phyloP scores from a whole-genome alignment of 805 yeast species.

The Hanseniaspora jakobsenii region DNA sequence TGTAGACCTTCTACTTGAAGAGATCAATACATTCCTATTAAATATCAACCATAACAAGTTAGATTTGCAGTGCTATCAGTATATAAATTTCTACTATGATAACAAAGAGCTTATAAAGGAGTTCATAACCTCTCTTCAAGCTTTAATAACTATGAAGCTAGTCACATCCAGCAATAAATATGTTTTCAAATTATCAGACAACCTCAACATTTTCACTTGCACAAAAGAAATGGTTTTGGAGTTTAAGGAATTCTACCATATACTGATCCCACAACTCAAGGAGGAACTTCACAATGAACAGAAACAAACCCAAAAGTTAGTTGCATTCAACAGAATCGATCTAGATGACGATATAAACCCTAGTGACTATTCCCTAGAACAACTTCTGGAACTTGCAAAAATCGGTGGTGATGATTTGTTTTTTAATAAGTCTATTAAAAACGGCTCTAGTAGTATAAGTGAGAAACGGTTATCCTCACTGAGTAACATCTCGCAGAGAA shows the following conservation, averaged over 20 bases:
- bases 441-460: slow-evolving; percentile 7
- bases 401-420: slow-evolving; percentile 8
- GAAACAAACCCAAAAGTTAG: slow-evolving; percentile 1
- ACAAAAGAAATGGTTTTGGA: slow-evolving; percentile 6
- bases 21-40: not conserved
- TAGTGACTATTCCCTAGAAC: not conserved
- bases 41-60: not conserved
- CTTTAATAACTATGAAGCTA: not conserved
- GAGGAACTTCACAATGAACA: slow-evolving; percentile 1
- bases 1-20: not conserved
- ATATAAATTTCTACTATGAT: not conserved
- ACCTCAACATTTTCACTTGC: not conserved
- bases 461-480: slow-evolving; percentile 10
- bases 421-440: slow-evolving; percentile 1
- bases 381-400: slow-evolving; percentile 1
- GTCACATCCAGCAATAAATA: not conserved
- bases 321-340: slow-evolving; percentile 10
- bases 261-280: slow-evolving; percentile 3
- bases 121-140: not conserved
- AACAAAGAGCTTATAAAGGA: not conserved
- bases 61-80: not conserved
- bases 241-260: slow-evolving; percentile 9
- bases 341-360: not conserved
- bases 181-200: not conserved
- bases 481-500: not conserved